phyloP scores from a whole-genome alignment of 768 basidiomycete genomes.

The Lyophyllum decastes region DNA sequence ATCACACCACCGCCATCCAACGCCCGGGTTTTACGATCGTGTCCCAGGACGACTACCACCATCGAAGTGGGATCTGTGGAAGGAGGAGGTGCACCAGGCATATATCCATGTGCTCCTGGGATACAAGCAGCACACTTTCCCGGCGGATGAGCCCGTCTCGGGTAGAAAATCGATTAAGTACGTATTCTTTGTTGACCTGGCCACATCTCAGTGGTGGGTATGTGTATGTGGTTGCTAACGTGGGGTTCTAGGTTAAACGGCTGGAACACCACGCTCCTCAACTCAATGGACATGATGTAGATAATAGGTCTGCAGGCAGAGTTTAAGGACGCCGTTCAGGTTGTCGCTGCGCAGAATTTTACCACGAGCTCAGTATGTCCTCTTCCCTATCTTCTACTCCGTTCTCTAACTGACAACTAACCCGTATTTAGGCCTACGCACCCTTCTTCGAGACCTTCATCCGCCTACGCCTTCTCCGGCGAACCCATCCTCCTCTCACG shows the following conservation, averaged over 20 bases:
- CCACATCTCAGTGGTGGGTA: no score
- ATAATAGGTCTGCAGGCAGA: constrained; percentile 76
- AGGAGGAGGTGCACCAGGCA: constrained; percentile 49
- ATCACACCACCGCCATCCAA: neutral
- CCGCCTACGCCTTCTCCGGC: constrained; percentile 72
- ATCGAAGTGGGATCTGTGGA: constrained; percentile 39
- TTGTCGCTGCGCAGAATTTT: constrained; percentile 49
- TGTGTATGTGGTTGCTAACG: no score
- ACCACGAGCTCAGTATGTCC: constrained; percentile 28
- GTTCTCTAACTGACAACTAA: neutral
- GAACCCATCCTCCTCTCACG: constrained; percentile 58
- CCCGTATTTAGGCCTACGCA: constrained; percentile 22
- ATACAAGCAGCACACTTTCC: constrained; percentile 50
- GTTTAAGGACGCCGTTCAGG: constrained; percentile 58
- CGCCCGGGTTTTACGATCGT: neutral
- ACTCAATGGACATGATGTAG: constrained; percentile 80
- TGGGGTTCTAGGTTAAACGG: constrained; percentile 32
- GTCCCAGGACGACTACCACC: neutral
- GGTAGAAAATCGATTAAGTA: constrained; percentile 53
- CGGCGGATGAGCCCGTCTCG: constrained; percentile 53
- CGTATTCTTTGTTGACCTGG: constrained; percentile 9
- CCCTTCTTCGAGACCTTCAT: constrained; percentile 81
- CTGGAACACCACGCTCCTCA: constrained; percentile 68
- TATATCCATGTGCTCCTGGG: constrained; percentile 56
- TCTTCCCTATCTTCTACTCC: neutral